Conservation (phyloP, 2,329 filamentous ascomycete genomes). For the Bipolaris bicolor region DNA sequence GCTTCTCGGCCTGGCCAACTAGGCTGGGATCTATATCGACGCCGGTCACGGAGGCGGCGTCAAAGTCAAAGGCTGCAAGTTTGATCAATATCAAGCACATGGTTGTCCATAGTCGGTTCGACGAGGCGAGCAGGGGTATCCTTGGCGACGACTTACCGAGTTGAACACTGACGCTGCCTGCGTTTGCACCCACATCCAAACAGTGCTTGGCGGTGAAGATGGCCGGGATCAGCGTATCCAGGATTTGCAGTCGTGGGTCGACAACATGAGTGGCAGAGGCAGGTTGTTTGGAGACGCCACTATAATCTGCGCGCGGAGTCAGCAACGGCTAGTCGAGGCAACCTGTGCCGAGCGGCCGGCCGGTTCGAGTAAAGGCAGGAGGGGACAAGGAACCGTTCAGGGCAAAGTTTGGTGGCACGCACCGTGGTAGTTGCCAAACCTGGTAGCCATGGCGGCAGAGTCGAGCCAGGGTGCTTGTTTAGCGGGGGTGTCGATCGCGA, state of each 20-base stretch:
- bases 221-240: constrained; percentile 41
- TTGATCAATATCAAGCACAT: constrained; percentile 37
- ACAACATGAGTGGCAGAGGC: constrained; percentile 46
- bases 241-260: constrained; percentile 46
- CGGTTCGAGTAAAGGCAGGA: constrained; percentile 18
- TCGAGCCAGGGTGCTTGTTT: constrained; percentile 10
- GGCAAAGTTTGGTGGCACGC: constrained; percentile 12
- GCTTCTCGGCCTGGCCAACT: constrained; percentile 44
- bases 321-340: constrained; percentile 15
- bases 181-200: constrained; percentile 51
- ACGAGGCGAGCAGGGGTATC: constrained; percentile 29
- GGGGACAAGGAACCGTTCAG: constrained; percentile 16
- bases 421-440: constrained; percentile 45
- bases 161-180: constrained; percentile 47
- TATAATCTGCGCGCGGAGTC: constrained; percentile 43
- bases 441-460: constrained; percentile 34
- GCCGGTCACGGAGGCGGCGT: constrained; percentile 46
- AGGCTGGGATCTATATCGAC: constrained; percentile 50
- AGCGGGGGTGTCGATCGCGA: constrained; percentile 31
- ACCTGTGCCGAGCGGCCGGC: constrained; percentile 27
- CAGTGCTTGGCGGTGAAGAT: constrained; percentile 45
- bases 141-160: constrained; percentile 41
- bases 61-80: constrained; percentile 46
- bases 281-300: constrained; percentile 44
- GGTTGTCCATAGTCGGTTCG: constrained; percentile 39